These are phyloP conservation scores for Suhomyces kunorum DNA, from an alignment of 1,139 yeast genomes.

Conservation along the genomic window DNA sequence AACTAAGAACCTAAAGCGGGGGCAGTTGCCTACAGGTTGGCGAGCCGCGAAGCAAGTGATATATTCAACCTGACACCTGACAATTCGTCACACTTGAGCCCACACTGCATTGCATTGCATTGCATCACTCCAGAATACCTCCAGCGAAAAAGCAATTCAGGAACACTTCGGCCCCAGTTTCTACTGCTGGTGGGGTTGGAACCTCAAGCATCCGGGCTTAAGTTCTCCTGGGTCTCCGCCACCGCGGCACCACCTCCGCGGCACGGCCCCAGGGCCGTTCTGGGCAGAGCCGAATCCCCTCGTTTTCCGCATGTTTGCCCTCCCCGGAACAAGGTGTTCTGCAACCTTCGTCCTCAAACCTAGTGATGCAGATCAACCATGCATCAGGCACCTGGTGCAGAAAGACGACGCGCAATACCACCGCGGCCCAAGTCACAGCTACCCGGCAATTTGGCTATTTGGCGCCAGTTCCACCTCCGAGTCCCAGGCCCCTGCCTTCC, in stretches of 20 bases:
- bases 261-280: too few relatives aligned
- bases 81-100: slow-evolving; percentile 2
- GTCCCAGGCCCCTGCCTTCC: too few relatives aligned
- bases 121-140: slow-evolving; percentile 1
- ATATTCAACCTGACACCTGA: slow-evolving; percentile 5
- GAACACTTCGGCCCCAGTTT: neutral
- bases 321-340: too few relatives aligned
- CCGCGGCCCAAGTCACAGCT: neutral
- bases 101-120: slow-evolving; percentile 7
- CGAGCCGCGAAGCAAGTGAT: slow-evolving; percentile 8
- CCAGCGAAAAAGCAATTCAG: slow-evolving; percentile 2
- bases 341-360: neutral
- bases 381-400: neutral
- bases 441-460: too few relatives aligned
- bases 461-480: neutral
- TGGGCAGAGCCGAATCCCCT: too few relatives aligned
- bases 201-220: too few relatives aligned
- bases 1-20: too few relatives aligned
- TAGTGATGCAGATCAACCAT: neutral
- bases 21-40: slow-evolving; percentile 7
- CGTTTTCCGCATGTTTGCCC: too few relatives aligned
- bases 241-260: too few relatives aligned
- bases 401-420: neutral
- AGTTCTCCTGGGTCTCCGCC: too few relatives aligned
- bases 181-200: neutral